phyloP scores from a whole-genome alignment of 495 filamentous ascomycete species.

The Trichoderma orchidacearum region DNA sequence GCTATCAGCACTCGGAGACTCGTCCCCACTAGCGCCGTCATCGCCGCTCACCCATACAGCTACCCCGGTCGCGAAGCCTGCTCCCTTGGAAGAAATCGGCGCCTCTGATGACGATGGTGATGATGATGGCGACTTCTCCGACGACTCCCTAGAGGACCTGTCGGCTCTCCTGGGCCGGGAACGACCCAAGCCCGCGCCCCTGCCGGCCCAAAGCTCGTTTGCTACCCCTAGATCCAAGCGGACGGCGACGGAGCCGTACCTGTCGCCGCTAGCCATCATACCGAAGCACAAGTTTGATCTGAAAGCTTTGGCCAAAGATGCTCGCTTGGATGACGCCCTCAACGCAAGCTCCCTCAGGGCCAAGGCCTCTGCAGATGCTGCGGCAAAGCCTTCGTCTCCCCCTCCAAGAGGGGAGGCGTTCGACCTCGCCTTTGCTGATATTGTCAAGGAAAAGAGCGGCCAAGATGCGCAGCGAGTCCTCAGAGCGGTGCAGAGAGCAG shows the following conservation, averaged over 20 bases:
- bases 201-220: conserved; percentile 2
- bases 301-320: conserved; percentile 47
- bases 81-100: conserved; percentile 28
- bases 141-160: conserved; percentile 5
- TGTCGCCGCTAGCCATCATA: conserved; percentile 29
- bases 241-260: conserved; percentile 16
- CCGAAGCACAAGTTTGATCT: conserved; percentile 56
- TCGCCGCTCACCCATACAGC: neutral
- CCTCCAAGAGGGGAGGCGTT: conserved; percentile 3
- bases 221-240: conserved; percentile 26
- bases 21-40: neutral
- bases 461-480: conserved; percentile 41
- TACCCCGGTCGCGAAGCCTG: neutral
- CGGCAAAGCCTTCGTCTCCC: neutral
- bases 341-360: conserved; percentile 38
- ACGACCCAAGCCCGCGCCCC: conserved; percentile 8
- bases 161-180: conserved; percentile 7
- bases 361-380: conserved; percentile 18
- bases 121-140: conserved; percentile 35
- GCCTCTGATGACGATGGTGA: conserved; percentile 58
- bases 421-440: conserved; percentile 20
- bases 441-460: conserved; percentile 27
- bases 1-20: neutral
- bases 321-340: conserved; percentile 39
- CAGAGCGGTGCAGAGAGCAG: conserved; percentile 61